phyloP scores from a whole-genome alignment of 345 rosid species.

The Brassica cretica region DNA sequence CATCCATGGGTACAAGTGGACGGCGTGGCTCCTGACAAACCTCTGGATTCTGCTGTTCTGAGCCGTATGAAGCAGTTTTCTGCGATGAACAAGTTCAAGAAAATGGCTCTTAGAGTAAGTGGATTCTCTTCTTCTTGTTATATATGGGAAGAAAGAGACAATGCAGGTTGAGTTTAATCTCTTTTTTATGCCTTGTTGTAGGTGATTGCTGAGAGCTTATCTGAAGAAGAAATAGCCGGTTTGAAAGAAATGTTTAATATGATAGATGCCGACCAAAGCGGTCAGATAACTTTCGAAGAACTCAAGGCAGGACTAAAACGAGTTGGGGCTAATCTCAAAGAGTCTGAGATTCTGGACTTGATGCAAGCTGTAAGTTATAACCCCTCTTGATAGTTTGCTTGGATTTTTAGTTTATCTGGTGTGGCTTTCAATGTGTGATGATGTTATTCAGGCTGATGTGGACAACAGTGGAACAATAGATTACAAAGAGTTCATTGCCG shows the following conservation, averaged over 20 bases:
- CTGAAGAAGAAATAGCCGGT: slow-evolving; percentile 93
- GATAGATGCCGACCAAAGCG: slow-evolving; percentile 82
- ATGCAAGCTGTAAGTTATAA: slow-evolving; percentile 81
- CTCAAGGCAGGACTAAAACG: slow-evolving; percentile 76
- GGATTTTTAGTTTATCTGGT: background rate
- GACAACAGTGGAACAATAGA: slow-evolving; percentile 88
- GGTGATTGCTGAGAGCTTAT: slow-evolving; percentile 84
- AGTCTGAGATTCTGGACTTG: slow-evolving; percentile 80
- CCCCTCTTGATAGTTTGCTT: slow-evolving; percentile 3
- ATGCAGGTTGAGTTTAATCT: background rate
- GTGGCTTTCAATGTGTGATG: slow-evolving; percentile 11
- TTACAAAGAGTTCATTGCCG: slow-evolving; percentile 84
- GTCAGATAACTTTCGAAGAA: slow-evolving; percentile 84
- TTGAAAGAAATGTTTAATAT: slow-evolving; percentile 87
- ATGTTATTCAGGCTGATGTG: slow-evolving; percentile 66
- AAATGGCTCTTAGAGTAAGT: slow-evolving; percentile 77
- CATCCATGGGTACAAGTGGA: slow-evolving; percentile 91
- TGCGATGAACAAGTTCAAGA: slow-evolving; percentile 92
- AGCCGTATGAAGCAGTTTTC: slow-evolving; percentile 87
- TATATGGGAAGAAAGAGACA: slow-evolving; percentile 4
- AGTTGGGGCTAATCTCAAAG: slow-evolving; percentile 84
- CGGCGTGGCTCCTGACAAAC: slow-evolving; percentile 84
- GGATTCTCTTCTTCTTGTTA: slow-evolving; percentile 3
- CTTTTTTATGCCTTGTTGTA: slow-evolving; percentile 29
- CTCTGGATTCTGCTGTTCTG: slow-evolving; percentile 84